phyloP scores from a whole-genome alignment of 768 basidiomycete species.

The Auriculariales sp. region DNA sequence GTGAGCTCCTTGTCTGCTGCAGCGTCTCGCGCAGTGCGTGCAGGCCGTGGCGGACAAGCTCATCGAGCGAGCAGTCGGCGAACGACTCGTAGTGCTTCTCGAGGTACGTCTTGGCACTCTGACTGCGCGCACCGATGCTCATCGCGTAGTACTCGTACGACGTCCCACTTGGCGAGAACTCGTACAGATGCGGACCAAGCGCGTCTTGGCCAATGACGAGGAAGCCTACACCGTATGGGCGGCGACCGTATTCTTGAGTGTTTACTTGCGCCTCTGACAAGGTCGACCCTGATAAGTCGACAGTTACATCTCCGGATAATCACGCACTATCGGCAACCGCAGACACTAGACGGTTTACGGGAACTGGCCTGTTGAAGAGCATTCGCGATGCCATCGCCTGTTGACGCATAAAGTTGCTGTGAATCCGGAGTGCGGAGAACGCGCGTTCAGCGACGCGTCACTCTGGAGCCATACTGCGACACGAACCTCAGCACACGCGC shows the following conservation, averaged over 20 bases:
- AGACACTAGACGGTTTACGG: slow-evolving; percentile 85
- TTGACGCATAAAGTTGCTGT: slow-evolving; percentile 97
- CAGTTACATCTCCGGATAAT: neutral
- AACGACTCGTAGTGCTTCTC: slow-evolving; percentile 90
- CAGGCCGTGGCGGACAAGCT: slow-evolving; percentile 83
- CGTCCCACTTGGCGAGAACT: slow-evolving; percentile 95
- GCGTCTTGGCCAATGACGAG: slow-evolving; percentile 94
- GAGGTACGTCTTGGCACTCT: slow-evolving; percentile 96
- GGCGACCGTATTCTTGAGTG: slow-evolving; percentile 93
- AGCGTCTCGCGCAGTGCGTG: slow-evolving; percentile 92
- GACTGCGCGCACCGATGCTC: slow-evolving; percentile 95
- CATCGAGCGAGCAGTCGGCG: slow-evolving; percentile 68
- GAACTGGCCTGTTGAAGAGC: slow-evolving; percentile 89
- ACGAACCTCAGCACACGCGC: slow-evolving; percentile 88
- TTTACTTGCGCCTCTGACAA: slow-evolving; percentile 88
- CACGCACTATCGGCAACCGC: slow-evolving; percentile 88
- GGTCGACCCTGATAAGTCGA: slow-evolving; percentile 2
- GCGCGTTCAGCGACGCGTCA: neutral
- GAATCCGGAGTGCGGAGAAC: neutral
- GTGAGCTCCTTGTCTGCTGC: slow-evolving; percentile 97
- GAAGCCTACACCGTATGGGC: slow-evolving; percentile 98
- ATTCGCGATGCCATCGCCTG: slow-evolving; percentile 93
- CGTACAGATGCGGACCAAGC: slow-evolving; percentile 93
- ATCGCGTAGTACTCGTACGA: slow-evolving; percentile 97
- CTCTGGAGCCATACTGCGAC: neutral